phyloP scores from a whole-genome alignment of 164 flowering plant species.

The Macadamia tetraphylla region DNA sequence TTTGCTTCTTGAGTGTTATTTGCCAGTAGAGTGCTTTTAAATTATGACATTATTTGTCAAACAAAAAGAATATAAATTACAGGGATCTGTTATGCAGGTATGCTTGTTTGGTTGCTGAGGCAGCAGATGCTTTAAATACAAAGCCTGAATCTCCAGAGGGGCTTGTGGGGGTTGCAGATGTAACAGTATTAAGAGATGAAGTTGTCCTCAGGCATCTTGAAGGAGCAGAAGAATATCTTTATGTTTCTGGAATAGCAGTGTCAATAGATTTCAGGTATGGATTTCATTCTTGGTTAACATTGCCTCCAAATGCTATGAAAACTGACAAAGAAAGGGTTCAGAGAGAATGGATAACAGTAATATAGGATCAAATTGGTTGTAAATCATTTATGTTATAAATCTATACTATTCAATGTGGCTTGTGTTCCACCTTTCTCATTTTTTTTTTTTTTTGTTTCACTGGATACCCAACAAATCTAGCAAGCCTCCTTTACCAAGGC shows the following conservation, averaged over 20 bases:
- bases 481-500: no score
- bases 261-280: constrained; percentile 53
- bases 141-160: constrained; percentile 6
- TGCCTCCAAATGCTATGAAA: background rate
- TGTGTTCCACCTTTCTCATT: no score
- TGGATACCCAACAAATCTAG: no score
- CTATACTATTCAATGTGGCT: no score
- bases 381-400: no score
- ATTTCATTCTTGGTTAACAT: background rate
- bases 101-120: constrained; percentile 79
- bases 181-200: constrained; percentile 56
- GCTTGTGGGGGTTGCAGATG: constrained; percentile 76
- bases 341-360: background rate
- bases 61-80: background rate
- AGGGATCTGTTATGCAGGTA: constrained; percentile 41
- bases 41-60: no score
- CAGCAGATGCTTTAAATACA: constrained; percentile 16
- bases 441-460: no score
- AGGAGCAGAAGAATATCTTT: constrained; percentile 69
- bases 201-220: constrained; percentile 45
- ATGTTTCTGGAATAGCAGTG: constrained; percentile 89
- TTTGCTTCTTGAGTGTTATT: no score
- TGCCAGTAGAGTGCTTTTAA: no score
- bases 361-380: no score
- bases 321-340: background rate